Conservation (phyloP, 768 basidiomycete genomes). For the Galerina marginata region DNA sequence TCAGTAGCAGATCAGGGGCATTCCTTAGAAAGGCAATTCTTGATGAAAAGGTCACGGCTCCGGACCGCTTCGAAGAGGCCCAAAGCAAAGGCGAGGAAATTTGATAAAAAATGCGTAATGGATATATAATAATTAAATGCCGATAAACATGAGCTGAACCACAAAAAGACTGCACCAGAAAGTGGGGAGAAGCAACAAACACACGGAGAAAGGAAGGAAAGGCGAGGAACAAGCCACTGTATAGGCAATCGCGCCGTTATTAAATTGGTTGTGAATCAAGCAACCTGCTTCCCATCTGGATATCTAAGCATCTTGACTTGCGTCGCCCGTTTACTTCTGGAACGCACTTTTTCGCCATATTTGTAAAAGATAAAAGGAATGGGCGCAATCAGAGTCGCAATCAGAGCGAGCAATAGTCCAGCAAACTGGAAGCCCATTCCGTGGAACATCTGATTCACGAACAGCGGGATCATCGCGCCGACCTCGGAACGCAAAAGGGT, state of each 20-base stretch:
- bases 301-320: background rate
- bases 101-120: too few species aligned
- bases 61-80: background rate
- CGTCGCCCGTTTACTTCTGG: conserved; percentile 12
- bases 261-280: too few species aligned
- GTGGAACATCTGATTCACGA: conserved; percentile 47
- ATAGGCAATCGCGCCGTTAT: too few species aligned
- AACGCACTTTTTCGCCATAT: conserved; percentile 36
- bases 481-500: conserved; percentile 44
- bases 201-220: too few species aligned
- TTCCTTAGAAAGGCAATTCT: background rate
- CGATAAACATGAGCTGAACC: too few species aligned
- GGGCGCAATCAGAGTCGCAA: conserved; percentile 38
- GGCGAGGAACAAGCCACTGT: too few species aligned
- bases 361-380: conserved; percentile 47
- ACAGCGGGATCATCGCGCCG: conserved; percentile 44
- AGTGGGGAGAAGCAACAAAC: too few species aligned
- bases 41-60: background rate
- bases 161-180: too few species aligned
- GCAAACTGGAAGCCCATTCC: conserved; percentile 47
- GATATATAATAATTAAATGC: too few species aligned
- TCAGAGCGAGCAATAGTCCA: conserved; percentile 40
- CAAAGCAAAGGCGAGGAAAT: too few species aligned
- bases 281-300: too few species aligned
- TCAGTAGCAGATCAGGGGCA: background rate